Evolutionary conservation across 192 early-diverging fungal genomes (phyloP).

Genomic region (Phlyctochytrium arcticum): DNA sequence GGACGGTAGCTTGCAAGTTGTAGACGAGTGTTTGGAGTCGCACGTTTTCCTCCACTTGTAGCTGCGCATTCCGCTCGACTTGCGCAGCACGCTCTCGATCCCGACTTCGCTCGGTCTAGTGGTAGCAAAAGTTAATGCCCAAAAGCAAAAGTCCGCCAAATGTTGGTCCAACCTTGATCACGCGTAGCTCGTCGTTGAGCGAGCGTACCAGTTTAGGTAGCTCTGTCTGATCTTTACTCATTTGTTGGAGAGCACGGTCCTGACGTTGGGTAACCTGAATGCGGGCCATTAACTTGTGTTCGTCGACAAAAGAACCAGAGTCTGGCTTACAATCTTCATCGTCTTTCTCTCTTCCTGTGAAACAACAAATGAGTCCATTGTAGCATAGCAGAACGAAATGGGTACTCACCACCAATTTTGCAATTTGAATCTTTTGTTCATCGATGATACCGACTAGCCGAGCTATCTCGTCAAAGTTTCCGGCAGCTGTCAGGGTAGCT

Average conservation of each 20-base stretch:
- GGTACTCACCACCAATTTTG: no score
- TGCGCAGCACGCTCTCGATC: background rate
- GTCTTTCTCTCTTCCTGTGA: constrained; percentile 25
- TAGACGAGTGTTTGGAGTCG: background rate
- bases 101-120: background rate
- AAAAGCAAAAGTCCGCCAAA: background rate
- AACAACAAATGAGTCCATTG: no score
- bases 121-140: background rate
- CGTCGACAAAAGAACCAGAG: constrained; percentile 1
- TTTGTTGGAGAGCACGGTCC: constrained; percentile 21
- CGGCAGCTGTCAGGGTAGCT: background rate
- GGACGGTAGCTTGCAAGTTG: background rate
- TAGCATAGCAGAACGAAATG: no score
- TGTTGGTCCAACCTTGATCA: constrained; percentile 6
- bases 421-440: constrained; percentile 31
- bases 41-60: constrained; percentile 5
- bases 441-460: constrained; percentile 20
- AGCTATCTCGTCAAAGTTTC: constrained; percentile 23
- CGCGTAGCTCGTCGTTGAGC: constrained; percentile 28
- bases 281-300: no score
- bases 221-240: constrained; percentile 30
- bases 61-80: background rate
- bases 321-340: constrained; percentile 24
- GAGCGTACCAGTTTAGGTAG: constrained; percentile 21
- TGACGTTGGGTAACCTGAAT: constrained; percentile 17